Percentiles rank a stretch among this genome's conserved stretches.
Evolutionary conservation across 176 grass and related monocot genomes (phyloP).

Genomic region (Aegilops tauschii): DNA sequence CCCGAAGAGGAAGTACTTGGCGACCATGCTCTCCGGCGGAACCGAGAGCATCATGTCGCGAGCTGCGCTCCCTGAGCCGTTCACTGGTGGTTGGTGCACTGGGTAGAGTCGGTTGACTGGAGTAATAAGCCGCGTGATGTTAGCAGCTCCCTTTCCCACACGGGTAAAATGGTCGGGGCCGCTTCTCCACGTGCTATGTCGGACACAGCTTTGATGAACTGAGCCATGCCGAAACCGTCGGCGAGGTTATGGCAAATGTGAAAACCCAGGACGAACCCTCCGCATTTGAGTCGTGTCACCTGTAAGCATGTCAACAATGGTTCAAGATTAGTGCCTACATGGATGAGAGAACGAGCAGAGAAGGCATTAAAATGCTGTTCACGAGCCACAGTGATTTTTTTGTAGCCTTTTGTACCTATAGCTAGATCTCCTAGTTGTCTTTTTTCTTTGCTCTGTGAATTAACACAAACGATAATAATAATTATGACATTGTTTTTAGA

Average conservation of each 20-base stretch:
- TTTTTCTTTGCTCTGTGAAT: too few species aligned
- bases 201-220: conserved; percentile 31
- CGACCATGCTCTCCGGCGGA: conserved; percentile 12
- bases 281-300: conserved; percentile 47
- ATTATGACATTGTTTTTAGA: too few species aligned
- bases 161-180: conserved; percentile 19
- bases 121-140: not conserved
- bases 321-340: too few species aligned
- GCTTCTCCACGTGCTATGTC: conserved; percentile 38
- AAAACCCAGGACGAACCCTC: conserved; percentile 43
- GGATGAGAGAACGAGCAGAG: too few species aligned
- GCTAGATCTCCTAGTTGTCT: too few species aligned
- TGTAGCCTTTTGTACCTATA: too few species aligned
- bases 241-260: conserved; percentile 56
- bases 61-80: not conserved
- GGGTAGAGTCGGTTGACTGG: not conserved
- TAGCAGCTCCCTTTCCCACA: conserved; percentile 48
- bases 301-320: not conserved
- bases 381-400: too few species aligned
- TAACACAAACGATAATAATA: too few species aligned
- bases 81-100: not conserved
- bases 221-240: conserved; percentile 46
- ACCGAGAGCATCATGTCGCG: conserved; percentile 37
- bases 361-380: too few species aligned
- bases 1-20: conserved; percentile 40